phyloP scores from a whole-genome alignment of 2,329 filamentous ascomycete genomes.

The Diplodia sapinea region DNA sequence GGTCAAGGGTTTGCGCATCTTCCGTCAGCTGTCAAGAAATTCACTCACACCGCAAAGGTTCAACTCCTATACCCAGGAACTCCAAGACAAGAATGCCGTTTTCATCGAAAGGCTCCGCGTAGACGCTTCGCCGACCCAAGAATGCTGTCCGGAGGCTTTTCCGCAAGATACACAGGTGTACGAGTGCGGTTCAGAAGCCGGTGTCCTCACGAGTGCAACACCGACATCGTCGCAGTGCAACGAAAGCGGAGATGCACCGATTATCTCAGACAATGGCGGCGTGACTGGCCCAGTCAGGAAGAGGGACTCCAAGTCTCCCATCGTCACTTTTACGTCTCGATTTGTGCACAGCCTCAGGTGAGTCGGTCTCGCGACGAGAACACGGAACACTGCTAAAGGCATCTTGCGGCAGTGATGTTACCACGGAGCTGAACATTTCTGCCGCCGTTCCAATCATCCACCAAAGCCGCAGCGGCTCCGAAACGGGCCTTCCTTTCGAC shows the following conservation, averaged over 20 bases:
- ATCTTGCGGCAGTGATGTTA: too few relatives aligned
- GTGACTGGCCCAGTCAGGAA: neutral
- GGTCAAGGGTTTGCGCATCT: neutral
- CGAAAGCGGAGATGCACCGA: neutral
- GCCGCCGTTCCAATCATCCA: neutral
- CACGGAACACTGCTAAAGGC: too few relatives aligned
- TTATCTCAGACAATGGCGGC: neutral
- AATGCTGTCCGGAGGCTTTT: fast-evolving
- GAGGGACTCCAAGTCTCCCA: neutral
- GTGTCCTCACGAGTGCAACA: neutral
- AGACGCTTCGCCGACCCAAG: neutral
- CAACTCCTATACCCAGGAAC: neutral
- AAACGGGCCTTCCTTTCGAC: neutral
- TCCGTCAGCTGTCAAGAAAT: too few relatives aligned
- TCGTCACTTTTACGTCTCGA: neutral
- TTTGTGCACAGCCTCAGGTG: neutral
- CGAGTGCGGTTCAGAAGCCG: neutral
- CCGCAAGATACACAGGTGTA: too few relatives aligned
- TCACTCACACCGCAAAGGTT: neutral
- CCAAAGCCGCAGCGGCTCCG: neutral
- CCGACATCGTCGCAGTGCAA: neutral
- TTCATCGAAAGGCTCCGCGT: neutral
- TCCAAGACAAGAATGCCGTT: neutral
- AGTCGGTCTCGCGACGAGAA: too few relatives aligned
- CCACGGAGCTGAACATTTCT: neutral